phyloP scores from a whole-genome alignment of 208 protist species.

The Trypanosoma scelopori region DNA sequence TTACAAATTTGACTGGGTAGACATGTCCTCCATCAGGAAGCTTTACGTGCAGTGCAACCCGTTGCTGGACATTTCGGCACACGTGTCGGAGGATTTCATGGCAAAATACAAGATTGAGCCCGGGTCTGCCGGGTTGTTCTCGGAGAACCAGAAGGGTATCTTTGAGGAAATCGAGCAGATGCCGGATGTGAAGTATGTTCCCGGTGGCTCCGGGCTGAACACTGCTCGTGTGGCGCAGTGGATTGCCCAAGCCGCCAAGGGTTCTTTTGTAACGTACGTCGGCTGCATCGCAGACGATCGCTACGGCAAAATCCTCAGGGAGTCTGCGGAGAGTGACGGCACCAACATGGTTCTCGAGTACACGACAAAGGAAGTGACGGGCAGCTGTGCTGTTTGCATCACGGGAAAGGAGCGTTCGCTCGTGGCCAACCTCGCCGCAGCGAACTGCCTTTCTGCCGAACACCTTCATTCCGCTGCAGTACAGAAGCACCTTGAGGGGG shows the following conservation, averaged over 20 bases:
- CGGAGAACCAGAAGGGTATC: slow-evolving; percentile 93
- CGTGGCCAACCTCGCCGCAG: slow-evolving; percentile 96
- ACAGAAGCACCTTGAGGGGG: slow-evolving; percentile 40
- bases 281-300: slow-evolving; percentile 96
- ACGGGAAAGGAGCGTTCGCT: slow-evolving; percentile 93
- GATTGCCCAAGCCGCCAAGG: slow-evolving; percentile 67
- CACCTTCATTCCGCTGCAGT: slow-evolving; percentile 85
- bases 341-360: slow-evolving; percentile 88
- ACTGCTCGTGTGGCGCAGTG: slow-evolving; percentile 95
- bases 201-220: slow-evolving; percentile 98
- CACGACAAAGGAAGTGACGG: slow-evolving; percentile 89
- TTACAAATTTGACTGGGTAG: too few relatives aligned
- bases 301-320: slow-evolving; percentile 87
- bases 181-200: slow-evolving; percentile 91
- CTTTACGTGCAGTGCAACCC: slow-evolving; percentile 96
- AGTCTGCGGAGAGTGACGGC: slow-evolving; percentile 87
- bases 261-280: slow-evolving; percentile 70
- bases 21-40: slow-evolving; percentile 30
- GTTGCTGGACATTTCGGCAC: slow-evolving; percentile 97
- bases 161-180: slow-evolving; percentile 87
- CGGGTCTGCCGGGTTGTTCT: slow-evolving; percentile 84
- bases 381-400: slow-evolving; percentile 97
- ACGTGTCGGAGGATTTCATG: slow-evolving; percentile 90
- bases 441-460: slow-evolving; percentile 93
- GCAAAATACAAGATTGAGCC: slow-evolving; percentile 90